These are phyloP conservation scores for Cladosporium sp. DNA, from an alignment of 2,329 filamentous ascomycete genomes.

Conservation along the genomic window DNA sequence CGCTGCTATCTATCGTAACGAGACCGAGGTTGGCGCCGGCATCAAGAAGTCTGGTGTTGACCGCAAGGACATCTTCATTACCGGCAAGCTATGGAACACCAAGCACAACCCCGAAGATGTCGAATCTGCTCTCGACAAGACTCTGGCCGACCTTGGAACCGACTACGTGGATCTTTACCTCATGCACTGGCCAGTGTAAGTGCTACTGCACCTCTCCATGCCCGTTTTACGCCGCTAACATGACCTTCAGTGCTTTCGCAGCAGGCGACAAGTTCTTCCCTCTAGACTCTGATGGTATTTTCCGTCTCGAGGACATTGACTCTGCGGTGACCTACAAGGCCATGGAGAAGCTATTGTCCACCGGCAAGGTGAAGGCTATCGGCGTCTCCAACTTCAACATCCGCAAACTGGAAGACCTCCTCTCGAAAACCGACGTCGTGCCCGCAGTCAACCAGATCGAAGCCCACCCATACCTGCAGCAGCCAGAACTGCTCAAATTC, in stretches of 20 bases:
- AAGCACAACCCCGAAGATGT: slow-evolving; percentile 42
- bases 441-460: slow-evolving; percentile 44
- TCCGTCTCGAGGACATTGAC: slow-evolving; percentile 37
- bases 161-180: slow-evolving; percentile 48
- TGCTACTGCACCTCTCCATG: slow-evolving; percentile 44
- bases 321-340: slow-evolving; percentile 19
- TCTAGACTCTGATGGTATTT: slow-evolving; percentile 44
- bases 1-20: slow-evolving; percentile 42
- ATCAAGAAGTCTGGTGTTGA: slow-evolving; percentile 37
- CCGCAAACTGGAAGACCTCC: slow-evolving; percentile 48
- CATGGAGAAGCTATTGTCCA: slow-evolving; percentile 25
- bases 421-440: slow-evolving; percentile 55
- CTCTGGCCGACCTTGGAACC: slow-evolving; percentile 41
- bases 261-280: slow-evolving; percentile 41
- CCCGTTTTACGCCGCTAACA: not conserved
- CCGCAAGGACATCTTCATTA: slow-evolving; percentile 40
- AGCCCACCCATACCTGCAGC: slow-evolving; percentile 69
- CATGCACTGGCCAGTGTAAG: slow-evolving; percentile 54
- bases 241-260: slow-evolving; percentile 35
- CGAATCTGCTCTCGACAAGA: slow-evolving; percentile 39
- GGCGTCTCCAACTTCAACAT: slow-evolving; percentile 75
- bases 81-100: slow-evolving; percentile 64
- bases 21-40: slow-evolving; percentile 46
- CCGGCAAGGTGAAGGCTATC: slow-evolving; percentile 55
- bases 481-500: slow-evolving; percentile 55